Conservation (phyloP, 805 yeast species). For the Lipomyces yamadae region DNA sequence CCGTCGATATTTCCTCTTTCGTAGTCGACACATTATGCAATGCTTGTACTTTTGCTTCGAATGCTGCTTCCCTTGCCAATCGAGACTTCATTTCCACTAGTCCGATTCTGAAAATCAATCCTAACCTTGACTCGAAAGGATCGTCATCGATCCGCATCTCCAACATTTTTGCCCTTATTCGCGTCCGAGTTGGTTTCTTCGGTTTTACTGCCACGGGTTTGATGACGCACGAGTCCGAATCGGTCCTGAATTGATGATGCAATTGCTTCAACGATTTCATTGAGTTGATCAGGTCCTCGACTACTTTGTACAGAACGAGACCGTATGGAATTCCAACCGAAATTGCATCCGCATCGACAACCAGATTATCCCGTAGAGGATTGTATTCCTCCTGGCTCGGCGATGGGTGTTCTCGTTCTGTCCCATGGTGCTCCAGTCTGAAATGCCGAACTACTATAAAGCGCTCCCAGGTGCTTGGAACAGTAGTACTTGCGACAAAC, state of each 20-base stretch:
- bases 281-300: conserved; percentile 74
- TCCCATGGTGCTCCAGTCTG: conserved; percentile 36
- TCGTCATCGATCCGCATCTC: conserved; percentile 80
- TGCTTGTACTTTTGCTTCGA: conserved; percentile 47
- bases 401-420: not conserved
- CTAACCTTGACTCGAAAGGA: conserved; percentile 80
- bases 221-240: conserved; percentile 34
- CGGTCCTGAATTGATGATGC: conserved; percentile 43
- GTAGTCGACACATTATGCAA: conserved; percentile 25
- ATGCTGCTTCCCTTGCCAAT: conserved; percentile 53
- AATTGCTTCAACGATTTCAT: conserved; percentile 68
- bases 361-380: conserved; percentile 36
- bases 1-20: conserved; percentile 2
- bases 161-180: conserved; percentile 59
- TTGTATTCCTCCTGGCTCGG: not conserved
- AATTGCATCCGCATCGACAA: conserved; percentile 44
- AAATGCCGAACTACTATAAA: conserved; percentile 43
- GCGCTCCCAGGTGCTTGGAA: conserved; percentile 48
- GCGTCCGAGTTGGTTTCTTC: conserved; percentile 52
- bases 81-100: conserved; percentile 59
- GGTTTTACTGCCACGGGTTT: conserved; percentile 38
- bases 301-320: conserved; percentile 74
- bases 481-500: conserved; percentile 58
- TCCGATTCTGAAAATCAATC: conserved; percentile 69
- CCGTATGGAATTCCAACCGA: conserved; percentile 64